A percentile compares a stretch with the other conserved stretches of the same genome.
Conservation (phyloP, 768 basidiomycete genomes). For the Tylopilus cervinicoccineus region DNA sequence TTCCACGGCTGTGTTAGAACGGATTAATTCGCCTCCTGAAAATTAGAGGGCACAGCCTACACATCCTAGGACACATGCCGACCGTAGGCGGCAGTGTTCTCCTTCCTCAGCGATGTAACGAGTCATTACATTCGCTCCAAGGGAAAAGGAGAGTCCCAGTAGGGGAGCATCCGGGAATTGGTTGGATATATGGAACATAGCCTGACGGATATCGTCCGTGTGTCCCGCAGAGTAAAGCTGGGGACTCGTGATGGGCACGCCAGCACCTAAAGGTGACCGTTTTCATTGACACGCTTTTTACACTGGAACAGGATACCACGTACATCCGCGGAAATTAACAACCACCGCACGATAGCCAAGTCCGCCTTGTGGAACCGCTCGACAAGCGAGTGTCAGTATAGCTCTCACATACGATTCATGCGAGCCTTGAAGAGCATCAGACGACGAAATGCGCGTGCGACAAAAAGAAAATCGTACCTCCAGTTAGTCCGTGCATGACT, state of each 20-base stretch:
- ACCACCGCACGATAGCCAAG: conserved; percentile 88
- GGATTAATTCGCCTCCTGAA: conserved; percentile 8
- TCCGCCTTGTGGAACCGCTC: conserved; percentile 72
- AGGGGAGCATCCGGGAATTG: conserved; percentile 77
- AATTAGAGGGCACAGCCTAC: conserved; percentile 41
- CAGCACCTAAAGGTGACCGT: conserved; percentile 56
- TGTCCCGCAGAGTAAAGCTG: conserved; percentile 86
- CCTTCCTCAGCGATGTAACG: conserved; percentile 88
- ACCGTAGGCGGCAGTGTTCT: conserved; percentile 51
- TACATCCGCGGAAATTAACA: conserved; percentile 91
- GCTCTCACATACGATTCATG: conserved; percentile 89
- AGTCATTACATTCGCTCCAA: conserved; percentile 89
- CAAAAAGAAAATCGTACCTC: conserved; percentile 19
- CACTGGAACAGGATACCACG: conserved; percentile 28
- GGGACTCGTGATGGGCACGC: conserved; percentile 75
- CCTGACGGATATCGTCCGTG: conserved; percentile 85
- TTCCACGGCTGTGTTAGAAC: conserved; percentile 46
- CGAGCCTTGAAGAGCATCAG: conserved; percentile 50
- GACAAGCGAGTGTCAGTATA: conserved; percentile 69
- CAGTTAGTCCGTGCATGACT: conserved; percentile 31
- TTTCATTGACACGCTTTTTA: conserved; percentile 15
- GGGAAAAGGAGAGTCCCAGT: conserved; percentile 86
- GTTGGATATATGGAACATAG: conserved; percentile 69
- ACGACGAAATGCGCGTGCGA: background rate
- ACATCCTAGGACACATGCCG: conserved; percentile 70